Percentiles rank a stretch among this genome's conserved stretches.
These are phyloP conservation scores for Marasmius oreades DNA, from an alignment of 1,284 basidiomycete species.

Conservation along the genomic window DNA sequence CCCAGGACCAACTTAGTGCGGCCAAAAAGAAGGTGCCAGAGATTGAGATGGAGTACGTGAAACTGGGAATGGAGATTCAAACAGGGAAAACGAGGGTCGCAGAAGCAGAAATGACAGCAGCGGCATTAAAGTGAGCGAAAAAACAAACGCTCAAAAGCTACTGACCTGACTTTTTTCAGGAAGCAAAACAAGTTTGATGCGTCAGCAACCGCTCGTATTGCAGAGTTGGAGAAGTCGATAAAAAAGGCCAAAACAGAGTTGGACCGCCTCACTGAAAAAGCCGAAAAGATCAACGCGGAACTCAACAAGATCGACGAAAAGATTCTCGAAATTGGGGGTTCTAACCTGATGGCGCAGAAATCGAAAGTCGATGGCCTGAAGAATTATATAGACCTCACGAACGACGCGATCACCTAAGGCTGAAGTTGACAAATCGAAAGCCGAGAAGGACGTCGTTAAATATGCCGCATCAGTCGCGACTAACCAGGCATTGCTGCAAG, in stretches of 20 bases:
- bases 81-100: conserved; percentile 74
- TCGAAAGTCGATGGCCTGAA: conserved; percentile 86
- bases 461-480: conserved; percentile 54
- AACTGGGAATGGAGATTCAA: conserved; percentile 81
- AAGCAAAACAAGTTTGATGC: conserved; percentile 81
- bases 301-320: conserved; percentile 90
- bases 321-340: conserved; percentile 90
- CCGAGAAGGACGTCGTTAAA: conserved; percentile 82
- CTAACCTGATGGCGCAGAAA: conserved; percentile 82
- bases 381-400: conserved; percentile 79
- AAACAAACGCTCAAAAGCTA: background rate
- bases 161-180: conserved; percentile 34
- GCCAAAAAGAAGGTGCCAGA: conserved; percentile 67
- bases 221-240: conserved; percentile 71
- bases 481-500: conserved; percentile 59
- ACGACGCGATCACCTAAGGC: conserved; percentile 93
- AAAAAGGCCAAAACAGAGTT: conserved; percentile 55
- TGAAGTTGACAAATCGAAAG: conserved; percentile 87
- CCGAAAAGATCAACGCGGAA: conserved; percentile 70
- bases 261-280: conserved; percentile 63
- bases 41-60: conserved; percentile 80
- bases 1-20: conserved; percentile 51
- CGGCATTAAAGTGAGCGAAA: conserved; percentile 73
- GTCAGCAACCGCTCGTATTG: conserved; percentile 77
- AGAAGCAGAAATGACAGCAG: conserved; percentile 80